Evolutionary conservation across 306 rosid genomes (phyloP).

Genomic region (Leucaena leucocephala): DNA sequence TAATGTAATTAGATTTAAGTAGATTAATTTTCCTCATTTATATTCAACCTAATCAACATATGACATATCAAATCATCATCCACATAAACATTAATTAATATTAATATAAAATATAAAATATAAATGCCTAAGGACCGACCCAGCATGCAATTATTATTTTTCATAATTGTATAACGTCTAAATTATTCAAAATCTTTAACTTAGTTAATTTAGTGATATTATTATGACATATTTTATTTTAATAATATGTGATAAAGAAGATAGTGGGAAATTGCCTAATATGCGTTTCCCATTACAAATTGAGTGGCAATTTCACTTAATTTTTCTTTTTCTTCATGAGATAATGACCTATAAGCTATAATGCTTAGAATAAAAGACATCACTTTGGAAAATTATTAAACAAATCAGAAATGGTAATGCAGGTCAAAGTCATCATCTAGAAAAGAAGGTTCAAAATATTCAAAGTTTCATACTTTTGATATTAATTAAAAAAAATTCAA

Average conservation of each 20-base stretch:
- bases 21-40: not conserved
- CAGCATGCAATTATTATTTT: not conserved
- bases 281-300: not conserved
- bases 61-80: not conserved
- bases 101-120: not conserved
- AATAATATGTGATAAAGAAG: not conserved
- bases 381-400: not conserved
- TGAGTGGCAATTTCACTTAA: not conserved
- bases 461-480: not conserved
- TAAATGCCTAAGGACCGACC: not conserved
- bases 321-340: not conserved
- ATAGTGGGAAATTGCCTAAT: not conserved
- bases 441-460: not conserved
- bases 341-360: not conserved
- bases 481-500: not conserved
- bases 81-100: not conserved
- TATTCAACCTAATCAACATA: not conserved
- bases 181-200: not conserved
- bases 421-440: not conserved
- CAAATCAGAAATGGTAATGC: not conserved
- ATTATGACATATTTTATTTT: not conserved
- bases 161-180: not conserved
- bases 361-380: not conserved
- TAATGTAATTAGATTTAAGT: not conserved
- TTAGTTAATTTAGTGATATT: not conserved